Conservation (phyloP, 2,329 filamentous ascomycete species). For the Claviceps paspali region DNA sequence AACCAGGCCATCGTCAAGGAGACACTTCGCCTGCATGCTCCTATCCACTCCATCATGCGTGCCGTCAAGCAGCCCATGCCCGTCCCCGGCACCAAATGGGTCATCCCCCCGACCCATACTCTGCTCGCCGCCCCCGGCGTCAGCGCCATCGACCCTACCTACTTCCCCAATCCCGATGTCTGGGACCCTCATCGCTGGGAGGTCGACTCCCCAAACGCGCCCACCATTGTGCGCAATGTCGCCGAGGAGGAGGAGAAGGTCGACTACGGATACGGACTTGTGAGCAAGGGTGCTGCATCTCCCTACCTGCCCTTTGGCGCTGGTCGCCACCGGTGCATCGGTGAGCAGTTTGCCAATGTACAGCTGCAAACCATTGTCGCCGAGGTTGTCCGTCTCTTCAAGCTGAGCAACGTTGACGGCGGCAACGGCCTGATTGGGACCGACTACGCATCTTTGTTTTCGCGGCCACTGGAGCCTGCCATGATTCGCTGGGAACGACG, state of each 20-base stretch:
- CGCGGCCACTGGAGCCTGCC: conserved; percentile 55
- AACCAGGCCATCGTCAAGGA: conserved; percentile 81
- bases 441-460: conserved; percentile 58
- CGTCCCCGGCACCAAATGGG: conserved; percentile 67
- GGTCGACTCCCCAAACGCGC: conserved; percentile 41
- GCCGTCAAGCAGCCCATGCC: conserved; percentile 80
- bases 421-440: conserved; percentile 52
- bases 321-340: conserved; percentile 85
- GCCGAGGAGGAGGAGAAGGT: conserved; percentile 55
- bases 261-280: conserved; percentile 86
- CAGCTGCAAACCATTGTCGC: conserved; percentile 79
- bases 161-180: conserved; percentile 66
- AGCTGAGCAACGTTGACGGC: conserved; percentile 63
- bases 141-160: conserved; percentile 52
- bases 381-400: conserved; percentile 62
- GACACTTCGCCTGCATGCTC: conserved; percentile 77
- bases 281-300: conserved; percentile 78
- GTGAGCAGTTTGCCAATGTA: conserved; percentile 89
- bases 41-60: conserved; percentile 90
- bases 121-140: conserved; percentile 79
- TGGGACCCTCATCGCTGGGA: conserved; percentile 95
- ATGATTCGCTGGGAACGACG: conserved; percentile 63
- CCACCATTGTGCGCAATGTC: conserved; percentile 27
- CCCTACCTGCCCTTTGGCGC: conserved; percentile 92
- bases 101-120: conserved; percentile 65